Percentiles rank a stretch among this genome's conserved stretches.
phyloP scores from a whole-genome alignment of 768 basidiomycete genomes.

The Infundibulicybe gibba region DNA sequence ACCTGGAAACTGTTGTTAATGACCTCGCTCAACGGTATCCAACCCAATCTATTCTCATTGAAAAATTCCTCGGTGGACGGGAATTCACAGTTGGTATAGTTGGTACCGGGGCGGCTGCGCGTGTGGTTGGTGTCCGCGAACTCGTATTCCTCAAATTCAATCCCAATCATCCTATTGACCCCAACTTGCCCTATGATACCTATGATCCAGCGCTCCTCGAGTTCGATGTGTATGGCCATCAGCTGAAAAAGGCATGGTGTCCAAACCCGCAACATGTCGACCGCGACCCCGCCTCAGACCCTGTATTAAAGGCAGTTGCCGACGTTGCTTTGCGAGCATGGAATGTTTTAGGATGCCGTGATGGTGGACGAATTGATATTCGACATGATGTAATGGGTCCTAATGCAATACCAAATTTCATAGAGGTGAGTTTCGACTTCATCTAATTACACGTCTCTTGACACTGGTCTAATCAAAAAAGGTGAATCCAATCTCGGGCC shows the following conservation, averaged over 20 bases:
- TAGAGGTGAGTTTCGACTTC: constrained; percentile 6
- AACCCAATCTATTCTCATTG: constrained; percentile 14
- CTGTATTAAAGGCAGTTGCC: constrained; percentile 4
- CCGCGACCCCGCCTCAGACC: constrained; percentile 7
- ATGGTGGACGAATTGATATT: constrained; percentile 17
- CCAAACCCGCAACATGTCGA: constrained; percentile 9
- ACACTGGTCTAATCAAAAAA: neutral
- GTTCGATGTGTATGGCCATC: constrained; percentile 14
- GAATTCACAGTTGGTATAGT: constrained; percentile 21
- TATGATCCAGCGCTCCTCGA: constrained; percentile 7
- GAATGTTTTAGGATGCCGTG: constrained; percentile 14
- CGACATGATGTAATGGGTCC: constrained; percentile 8
- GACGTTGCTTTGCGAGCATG: constrained; percentile 14
- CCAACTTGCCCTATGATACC: constrained; percentile 2
- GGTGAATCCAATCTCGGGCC: constrained; percentile 3
- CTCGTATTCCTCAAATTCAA: constrained; percentile 11
- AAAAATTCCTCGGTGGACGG: constrained; percentile 17
- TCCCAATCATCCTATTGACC: constrained; percentile 6
- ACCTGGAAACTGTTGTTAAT: constrained; percentile 10
- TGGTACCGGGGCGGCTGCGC: constrained; percentile 15
- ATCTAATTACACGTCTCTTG: too few species aligned
- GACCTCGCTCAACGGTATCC: constrained; percentile 9
- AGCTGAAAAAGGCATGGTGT: constrained; percentile 6
- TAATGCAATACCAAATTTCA: constrained; percentile 8
- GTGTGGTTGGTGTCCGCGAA: constrained; percentile 15